Conservation (phyloP, 257 asterid species). For the Gentiana macrophylla region DNA sequence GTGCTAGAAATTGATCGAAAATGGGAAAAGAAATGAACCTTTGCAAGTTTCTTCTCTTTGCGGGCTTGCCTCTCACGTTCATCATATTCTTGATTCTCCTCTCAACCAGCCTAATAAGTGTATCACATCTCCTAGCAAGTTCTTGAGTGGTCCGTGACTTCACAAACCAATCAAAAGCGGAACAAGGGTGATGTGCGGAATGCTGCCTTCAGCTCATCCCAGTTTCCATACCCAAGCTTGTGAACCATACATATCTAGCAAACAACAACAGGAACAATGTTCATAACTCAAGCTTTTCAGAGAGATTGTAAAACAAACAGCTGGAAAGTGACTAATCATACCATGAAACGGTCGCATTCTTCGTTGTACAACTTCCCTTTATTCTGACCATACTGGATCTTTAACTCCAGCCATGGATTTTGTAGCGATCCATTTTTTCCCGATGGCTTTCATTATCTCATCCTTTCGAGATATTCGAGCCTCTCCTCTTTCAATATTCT, state of each 20-base stretch:
- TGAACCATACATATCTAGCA: conserved; percentile 90
- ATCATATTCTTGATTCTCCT: conserved; percentile 92
- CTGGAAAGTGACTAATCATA: conserved; percentile 13
- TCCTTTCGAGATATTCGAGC: conserved; percentile 93
- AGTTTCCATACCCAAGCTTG: conserved; percentile 97
- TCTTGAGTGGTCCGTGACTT: conserved; percentile 98
- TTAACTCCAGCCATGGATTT: conserved; percentile 96
- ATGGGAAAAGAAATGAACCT: conserved; percentile 28
- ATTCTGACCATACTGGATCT: conserved; percentile 98
- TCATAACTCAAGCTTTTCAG: background rate
- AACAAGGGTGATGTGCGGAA: conserved; percentile 92
- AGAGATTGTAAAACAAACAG: background rate
- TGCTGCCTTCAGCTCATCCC: conserved; percentile 98
- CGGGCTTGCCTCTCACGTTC: conserved; percentile 99
- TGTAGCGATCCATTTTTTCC: conserved; percentile 91
- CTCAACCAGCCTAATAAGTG: conserved; percentile 86
- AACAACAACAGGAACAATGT: conserved; percentile 3
- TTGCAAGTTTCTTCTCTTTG: conserved; percentile 85
- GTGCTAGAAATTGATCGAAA: background rate
- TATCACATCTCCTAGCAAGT: conserved; percentile 96
- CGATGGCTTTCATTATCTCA: conserved; percentile 97
- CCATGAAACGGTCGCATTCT: conserved; percentile 99
- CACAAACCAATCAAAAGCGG: conserved; percentile 97
- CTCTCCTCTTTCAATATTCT: conserved; percentile 96
- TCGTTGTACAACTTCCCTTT: conserved; percentile 96